These are phyloP conservation scores for Daldinia eschscholtzii DNA, from an alignment of 2,329 filamentous ascomycete genomes.

Conservation along the genomic window DNA sequence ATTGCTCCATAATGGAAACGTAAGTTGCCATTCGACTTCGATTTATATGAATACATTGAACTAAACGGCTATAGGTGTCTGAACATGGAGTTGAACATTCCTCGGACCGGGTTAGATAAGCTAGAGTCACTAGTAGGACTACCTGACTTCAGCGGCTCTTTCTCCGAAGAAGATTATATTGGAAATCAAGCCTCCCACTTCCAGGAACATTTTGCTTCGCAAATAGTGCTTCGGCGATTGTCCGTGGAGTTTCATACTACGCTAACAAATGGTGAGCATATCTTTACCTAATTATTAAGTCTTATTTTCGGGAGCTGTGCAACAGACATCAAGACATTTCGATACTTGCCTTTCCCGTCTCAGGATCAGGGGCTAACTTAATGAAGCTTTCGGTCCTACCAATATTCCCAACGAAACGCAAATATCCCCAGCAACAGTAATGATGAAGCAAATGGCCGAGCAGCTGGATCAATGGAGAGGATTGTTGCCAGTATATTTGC, in stretches of 20 bases:
- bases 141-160: conserved; percentile 64
- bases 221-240: conserved; percentile 68
- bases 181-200: conserved; percentile 66
- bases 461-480: conserved; percentile 70
- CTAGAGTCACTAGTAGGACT: conserved; percentile 67
- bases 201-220: conserved; percentile 70
- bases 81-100: conserved; percentile 70
- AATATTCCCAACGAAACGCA: conserved; percentile 33
- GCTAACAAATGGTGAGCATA: conserved; percentile 64
- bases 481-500: conserved; percentile 65
- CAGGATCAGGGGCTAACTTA: conserved; percentile 17
- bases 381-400: conserved; percentile 35
- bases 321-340: background rate
- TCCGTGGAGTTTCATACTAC: conserved; percentile 65
- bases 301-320: background rate
- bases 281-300: background rate
- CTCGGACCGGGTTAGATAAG: conserved; percentile 66
- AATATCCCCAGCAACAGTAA: conserved; percentile 49
- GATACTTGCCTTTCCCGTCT: background rate
- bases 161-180: conserved; percentile 61
- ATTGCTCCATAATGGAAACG: conserved; percentile 68
- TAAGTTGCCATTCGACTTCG: conserved; percentile 48
- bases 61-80: conserved; percentile 59
- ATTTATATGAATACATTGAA: background rate
- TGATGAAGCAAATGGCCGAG: conserved; percentile 64